phyloP scores from a whole-genome alignment of 305 asterid genomes.

The Fraxinus paxiana region DNA sequence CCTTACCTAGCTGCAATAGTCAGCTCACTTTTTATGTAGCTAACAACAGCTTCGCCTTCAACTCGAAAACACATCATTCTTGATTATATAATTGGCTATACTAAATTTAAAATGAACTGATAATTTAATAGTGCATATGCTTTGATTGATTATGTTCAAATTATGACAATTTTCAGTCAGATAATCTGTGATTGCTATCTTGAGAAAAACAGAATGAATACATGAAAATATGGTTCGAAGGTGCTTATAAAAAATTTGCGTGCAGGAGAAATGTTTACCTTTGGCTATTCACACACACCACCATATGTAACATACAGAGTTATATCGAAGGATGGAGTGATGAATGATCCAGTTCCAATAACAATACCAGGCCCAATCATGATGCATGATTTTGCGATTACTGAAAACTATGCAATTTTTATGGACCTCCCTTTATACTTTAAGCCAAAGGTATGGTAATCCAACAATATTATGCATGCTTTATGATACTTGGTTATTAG shows the following conservation, averaged over 20 bases:
- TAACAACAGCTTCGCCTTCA: neutral
- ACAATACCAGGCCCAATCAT: conserved; percentile 71
- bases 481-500: neutral
- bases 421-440: conserved; percentile 89
- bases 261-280: conserved; percentile 94
- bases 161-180: neutral
- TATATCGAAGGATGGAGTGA: conserved; percentile 76
- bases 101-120: neutral
- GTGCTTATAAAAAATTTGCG: conserved; percentile 26
- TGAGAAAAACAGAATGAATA: neutral
- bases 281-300: conserved; percentile 67
- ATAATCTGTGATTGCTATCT: neutral
- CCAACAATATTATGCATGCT: conserved; percentile 7
- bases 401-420: conserved; percentile 87
- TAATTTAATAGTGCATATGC: neutral
- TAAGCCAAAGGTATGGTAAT: conserved; percentile 64
- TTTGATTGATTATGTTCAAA: neutral
- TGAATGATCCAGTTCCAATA: conserved; percentile 89
- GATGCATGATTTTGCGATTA: conserved; percentile 99
- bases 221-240: neutral
- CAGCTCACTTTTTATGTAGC: neutral
- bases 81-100: neutral
- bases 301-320: conserved; percentile 89
- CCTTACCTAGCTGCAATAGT: conserved; percentile 1
- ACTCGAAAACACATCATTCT: neutral